Base-by-base conservation (phyloP, 805 yeast species). In the Crinitomyces ghanaensis region DNA sequence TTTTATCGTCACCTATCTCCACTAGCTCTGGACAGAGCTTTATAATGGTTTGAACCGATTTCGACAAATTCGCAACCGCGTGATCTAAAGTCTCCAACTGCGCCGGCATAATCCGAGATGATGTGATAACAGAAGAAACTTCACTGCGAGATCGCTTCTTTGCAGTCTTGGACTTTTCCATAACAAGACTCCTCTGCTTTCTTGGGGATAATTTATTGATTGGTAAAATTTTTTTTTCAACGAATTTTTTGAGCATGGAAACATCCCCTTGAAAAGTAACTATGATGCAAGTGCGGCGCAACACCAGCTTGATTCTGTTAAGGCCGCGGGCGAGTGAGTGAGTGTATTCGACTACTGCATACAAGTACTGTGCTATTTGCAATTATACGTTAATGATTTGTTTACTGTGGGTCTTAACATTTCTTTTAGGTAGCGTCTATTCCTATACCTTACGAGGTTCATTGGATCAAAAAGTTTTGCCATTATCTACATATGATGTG, bases 21-120 rank as follows among this genome's bases (percentile, higher is more conserved):
- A 60, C 43, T 33, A 52, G 31, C 34, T 68, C 66, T 3, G 84
- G 84, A 1, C 83, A 66, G n/a, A 68, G 66, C 4, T 65, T 59
- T 2, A 77, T 37, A 13, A 80, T 63, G 8, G 63, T 57, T 32
- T 60, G 59, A 5, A 76, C 57, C 16, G 72, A 60, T 28, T 68
- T 70, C 36, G 76, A 73, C 3, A 77, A 48, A 28, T 63, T 65
- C 1, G 65, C 51, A 3, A 72, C 65, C 0, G 77, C 67, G 48
- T 72, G 73, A 39, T 75, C 81, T 4, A 50, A 31, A 25, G 45
- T 42, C 16, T 44, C 46, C 8, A 61, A 37, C 42, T 59, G 43
- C 4, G 19, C 28, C 30, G 23, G 23, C 7, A 15, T 28, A n/a
- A 30, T n/a, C 9, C 14, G 11, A 9, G 35, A 12, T 7, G 35